phyloP scores from a whole-genome alignment of 805 yeast genomes.

The Pichia nakasei region DNA sequence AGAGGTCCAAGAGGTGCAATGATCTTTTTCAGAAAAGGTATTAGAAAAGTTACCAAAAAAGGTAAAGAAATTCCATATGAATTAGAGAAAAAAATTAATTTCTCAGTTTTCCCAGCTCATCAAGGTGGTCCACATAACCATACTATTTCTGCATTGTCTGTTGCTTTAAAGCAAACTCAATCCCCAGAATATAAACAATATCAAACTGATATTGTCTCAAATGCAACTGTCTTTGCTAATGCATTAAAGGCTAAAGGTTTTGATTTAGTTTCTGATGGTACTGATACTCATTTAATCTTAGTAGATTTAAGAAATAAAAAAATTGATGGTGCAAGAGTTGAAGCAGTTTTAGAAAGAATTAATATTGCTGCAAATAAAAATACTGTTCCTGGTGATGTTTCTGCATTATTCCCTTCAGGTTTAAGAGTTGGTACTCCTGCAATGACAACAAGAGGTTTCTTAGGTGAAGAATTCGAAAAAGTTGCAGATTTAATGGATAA shows the following conservation, averaged over 20 bases:
- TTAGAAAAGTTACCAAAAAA: conserved; percentile 70
- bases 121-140: conserved; percentile 99
- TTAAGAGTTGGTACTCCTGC: conserved; percentile 97
- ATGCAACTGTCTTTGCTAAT: conserved; percentile 69
- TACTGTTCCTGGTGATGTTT: conserved; percentile 92
- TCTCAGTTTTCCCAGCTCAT: conserved; percentile 97
- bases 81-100: conserved; percentile 85
- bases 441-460: conserved; percentile 94
- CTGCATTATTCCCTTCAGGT: conserved; percentile 95
- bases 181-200: conserved; percentile 83
- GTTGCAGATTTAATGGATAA: conserved; percentile 74
- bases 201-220: conserved; percentile 73
- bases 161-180: conserved; percentile 86
- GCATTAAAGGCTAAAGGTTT: conserved; percentile 59
- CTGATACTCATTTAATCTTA: conserved; percentile 88
- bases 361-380: conserved; percentile 95
- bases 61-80: conserved; percentile 84
- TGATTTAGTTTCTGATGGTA: conserved; percentile 82
- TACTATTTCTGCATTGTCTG: conserved; percentile 92
- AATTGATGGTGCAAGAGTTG: conserved; percentile 95
- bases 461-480: conserved; percentile 63
- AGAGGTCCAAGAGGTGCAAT: conserved; percentile 99
- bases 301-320: conserved; percentile 70
- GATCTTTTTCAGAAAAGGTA: conserved; percentile 95
- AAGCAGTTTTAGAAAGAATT: conserved; percentile 77